Conservation (phyloP, 1,139 yeast species). For the Candida labiduridarum region DNA sequence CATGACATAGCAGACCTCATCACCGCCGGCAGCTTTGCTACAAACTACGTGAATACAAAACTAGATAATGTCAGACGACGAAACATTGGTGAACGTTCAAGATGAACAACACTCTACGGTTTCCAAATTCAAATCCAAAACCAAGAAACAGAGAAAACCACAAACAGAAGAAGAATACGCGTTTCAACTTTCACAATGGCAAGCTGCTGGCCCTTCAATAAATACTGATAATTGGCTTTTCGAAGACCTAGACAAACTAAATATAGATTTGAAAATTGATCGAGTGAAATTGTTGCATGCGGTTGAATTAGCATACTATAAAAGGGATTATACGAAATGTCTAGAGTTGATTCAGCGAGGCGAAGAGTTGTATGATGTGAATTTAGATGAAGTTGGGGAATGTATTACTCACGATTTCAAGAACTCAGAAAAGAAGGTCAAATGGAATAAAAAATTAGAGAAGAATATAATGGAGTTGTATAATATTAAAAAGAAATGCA, state of each 20-base stretch:
- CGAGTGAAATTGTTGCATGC: conserved; percentile 41
- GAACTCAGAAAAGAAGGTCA: conserved; percentile 29
- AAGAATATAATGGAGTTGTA: conserved; percentile 50
- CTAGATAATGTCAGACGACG: background rate
- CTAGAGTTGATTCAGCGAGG: conserved; percentile 24
- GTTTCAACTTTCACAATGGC: conserved; percentile 47
- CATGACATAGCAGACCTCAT: too few species aligned
- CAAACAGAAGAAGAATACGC: conserved; percentile 59
- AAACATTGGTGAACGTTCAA: background rate
- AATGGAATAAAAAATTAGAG: conserved; percentile 33
- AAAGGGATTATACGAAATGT: conserved; percentile 48
- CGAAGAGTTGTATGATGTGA: conserved; percentile 32
- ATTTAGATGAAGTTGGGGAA: conserved; percentile 29
- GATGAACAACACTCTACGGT: background rate
- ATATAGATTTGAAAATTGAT: conserved; percentile 33
- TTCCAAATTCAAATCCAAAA: conserved; percentile 2
- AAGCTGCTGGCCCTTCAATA: conserved; percentile 50
- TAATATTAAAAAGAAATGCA: conserved; percentile 43
- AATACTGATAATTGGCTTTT: conserved; percentile 51
- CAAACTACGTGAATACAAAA: too few species aligned
- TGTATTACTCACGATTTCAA: conserved; percentile 26
- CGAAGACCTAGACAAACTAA: conserved; percentile 25
- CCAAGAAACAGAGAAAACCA: conserved; percentile 43
- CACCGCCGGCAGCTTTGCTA: too few species aligned
- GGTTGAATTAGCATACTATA: conserved; percentile 54